Evolutionary conservation across 2,329 filamentous ascomycete species (phyloP).

Genomic region (Ophiocordyceps camponoti-floridani): DNA sequence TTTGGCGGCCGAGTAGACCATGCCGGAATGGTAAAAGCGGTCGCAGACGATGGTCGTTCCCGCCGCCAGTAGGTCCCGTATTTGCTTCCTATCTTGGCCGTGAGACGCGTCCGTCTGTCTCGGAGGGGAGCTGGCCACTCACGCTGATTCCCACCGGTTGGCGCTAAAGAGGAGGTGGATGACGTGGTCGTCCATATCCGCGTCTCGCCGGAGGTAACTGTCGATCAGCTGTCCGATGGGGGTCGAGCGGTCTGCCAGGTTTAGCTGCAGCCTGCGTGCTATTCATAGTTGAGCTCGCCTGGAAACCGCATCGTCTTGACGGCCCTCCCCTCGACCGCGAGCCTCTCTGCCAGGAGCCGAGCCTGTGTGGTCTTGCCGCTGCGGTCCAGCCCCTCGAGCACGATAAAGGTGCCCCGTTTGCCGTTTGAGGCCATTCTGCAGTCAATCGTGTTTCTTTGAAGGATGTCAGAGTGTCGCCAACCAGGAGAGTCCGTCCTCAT

Average conservation of each 20-base stretch:
- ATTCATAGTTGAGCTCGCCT: no score
- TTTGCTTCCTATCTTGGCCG: constrained; percentile 24
- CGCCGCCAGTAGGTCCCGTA: constrained; percentile 32
- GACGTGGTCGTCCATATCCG: constrained; percentile 67
- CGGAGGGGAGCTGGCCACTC: constrained; percentile 13
- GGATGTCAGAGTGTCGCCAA: no score
- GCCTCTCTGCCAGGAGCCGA: constrained; percentile 40
- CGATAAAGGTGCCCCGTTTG: constrained; percentile 53
- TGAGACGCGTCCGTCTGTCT: neutral
- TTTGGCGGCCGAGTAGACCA: constrained; percentile 86
- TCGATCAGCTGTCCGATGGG: constrained; percentile 80
- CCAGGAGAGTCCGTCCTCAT: no score
- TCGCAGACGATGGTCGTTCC: constrained; percentile 73
- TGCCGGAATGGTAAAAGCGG: constrained; percentile 87
- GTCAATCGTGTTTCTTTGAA: no score
- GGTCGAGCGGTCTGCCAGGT: constrained; percentile 51
- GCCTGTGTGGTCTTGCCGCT: constrained; percentile 91
- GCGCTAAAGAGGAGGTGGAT: constrained; percentile 84
- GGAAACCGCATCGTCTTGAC: constrained; percentile 40
- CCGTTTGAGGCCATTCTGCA: neutral
- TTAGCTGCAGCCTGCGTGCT: neutral
- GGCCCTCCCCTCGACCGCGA: constrained; percentile 27
- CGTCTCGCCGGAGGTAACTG: constrained; percentile 54
- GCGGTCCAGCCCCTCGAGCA: constrained; percentile 76
- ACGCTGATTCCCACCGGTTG: constrained; percentile 68